These are phyloP conservation scores for Thalassiosira profunda DNA, from an alignment of 108 stramenopile genomes.

Conservation along the genomic window DNA sequence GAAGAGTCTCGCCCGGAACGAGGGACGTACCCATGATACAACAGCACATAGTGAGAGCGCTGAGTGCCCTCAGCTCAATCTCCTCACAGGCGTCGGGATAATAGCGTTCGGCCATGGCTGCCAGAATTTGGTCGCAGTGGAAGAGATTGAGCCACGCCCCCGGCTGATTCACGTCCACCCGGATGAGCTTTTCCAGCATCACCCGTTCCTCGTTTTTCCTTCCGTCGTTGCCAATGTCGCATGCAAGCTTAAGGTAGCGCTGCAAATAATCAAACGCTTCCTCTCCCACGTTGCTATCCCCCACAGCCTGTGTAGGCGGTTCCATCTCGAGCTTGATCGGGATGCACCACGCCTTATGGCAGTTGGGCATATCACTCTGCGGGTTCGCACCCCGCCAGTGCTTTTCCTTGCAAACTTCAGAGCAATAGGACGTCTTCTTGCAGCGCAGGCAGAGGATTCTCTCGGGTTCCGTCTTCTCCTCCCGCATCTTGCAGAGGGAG, in stretches of 20 bases:
- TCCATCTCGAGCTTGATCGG: not conserved
- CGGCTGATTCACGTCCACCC: not conserved
- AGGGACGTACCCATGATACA: too few species aligned
- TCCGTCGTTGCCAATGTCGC: not conserved
- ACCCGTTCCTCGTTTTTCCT: slow-evolving; percentile 1
- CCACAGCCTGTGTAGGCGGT: not conserved
- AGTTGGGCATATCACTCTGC: too few species aligned
- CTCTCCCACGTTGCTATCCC: not conserved
- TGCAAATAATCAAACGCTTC: not conserved
- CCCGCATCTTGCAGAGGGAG: slow-evolving; percentile 3
- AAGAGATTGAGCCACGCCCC: not conserved
- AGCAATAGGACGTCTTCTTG: not conserved
- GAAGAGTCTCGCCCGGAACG: too few species aligned
- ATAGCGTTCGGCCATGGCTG: not conserved
- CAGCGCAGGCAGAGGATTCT: not conserved
- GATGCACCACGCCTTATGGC: slow-evolving; percentile 7
- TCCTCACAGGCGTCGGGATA: not conserved
- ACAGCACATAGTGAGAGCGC: too few species aligned
- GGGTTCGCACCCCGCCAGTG: not conserved
- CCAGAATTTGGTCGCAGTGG: not conserved
- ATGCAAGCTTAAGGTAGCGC: not conserved
- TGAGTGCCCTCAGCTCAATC: too few species aligned
- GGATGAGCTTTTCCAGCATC: not conserved
- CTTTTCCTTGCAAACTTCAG: not conserved
- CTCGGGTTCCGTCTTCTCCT: not conserved